Conservation (phyloP, 805 yeast species). For the Metschnikowia continentalis region DNA sequence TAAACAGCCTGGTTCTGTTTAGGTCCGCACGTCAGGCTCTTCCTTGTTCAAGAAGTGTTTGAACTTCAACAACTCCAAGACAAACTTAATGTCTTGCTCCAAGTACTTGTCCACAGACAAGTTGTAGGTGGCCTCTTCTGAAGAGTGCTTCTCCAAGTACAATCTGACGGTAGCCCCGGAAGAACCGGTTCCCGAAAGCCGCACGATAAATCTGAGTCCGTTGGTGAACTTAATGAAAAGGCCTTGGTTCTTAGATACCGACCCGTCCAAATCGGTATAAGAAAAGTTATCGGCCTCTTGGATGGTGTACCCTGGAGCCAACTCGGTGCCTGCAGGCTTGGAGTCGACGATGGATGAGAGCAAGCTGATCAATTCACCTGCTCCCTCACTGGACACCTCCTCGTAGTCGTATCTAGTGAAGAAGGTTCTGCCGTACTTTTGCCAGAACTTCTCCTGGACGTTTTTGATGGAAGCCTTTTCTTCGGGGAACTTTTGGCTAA, state of each 20-base stretch:
- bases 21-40: conserved; percentile 88
- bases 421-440: conserved; percentile 91
- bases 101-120: conserved; percentile 65
- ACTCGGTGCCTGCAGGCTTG: conserved; percentile 43
- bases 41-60: conserved; percentile 72
- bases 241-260: conserved; percentile 85
- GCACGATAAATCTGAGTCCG: conserved; percentile 81
- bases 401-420: conserved; percentile 95
- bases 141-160: conserved; percentile 79
- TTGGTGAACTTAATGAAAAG: conserved; percentile 73
- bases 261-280: conserved; percentile 92
- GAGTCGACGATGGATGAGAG: conserved; percentile 28
- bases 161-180: conserved; percentile 95
- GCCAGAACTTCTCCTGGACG: conserved; percentile 86
- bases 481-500: conserved; percentile 56
- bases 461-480: conserved; percentile 62
- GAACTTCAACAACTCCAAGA: conserved; percentile 66
- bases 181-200: conserved; percentile 96
- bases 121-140: conserved; percentile 48
- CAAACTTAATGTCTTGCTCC: conserved; percentile 54
- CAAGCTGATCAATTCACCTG: conserved; percentile 58
- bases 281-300: conserved; percentile 81
- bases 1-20: conserved; percentile 8
- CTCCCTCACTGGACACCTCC: conserved; percentile 72
- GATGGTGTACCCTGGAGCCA: conserved; percentile 49